These are phyloP conservation scores for Populus hybrid DNA, from an alignment of 441 rosid genomes.

Conservation along the genomic window DNA sequence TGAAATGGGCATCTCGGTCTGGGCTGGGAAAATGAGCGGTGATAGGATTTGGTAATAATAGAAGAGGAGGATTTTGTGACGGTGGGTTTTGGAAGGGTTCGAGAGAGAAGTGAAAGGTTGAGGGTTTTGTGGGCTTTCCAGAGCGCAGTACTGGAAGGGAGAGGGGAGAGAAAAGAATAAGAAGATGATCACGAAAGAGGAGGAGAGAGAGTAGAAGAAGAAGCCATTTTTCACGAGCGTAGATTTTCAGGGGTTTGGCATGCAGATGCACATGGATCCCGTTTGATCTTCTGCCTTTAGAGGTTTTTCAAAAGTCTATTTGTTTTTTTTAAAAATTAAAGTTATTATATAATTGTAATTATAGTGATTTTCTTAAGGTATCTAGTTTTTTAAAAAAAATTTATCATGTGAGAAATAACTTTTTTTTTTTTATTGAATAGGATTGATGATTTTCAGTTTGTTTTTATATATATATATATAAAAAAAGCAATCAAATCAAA, in stretches of 20 bases:
- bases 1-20: constrained; percentile 36
- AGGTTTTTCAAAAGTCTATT: no score
- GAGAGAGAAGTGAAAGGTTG: constrained; percentile 27
- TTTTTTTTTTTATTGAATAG: no score
- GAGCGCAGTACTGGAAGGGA: constrained; percentile 7
- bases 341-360: no score
- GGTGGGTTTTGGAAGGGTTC: constrained; percentile 22
- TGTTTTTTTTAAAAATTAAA: no score
- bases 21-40: constrained; percentile 7
- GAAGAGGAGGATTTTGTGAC: not conserved
- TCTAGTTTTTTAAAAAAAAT: no score
- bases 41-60: not conserved
- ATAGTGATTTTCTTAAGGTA: no score
- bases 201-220: constrained; percentile 16
- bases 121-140: constrained; percentile 15
- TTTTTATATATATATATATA: no score
- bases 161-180: constrained; percentile 15
- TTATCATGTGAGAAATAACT: no score
- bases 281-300: no score
- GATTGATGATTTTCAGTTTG: no score
- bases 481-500: no score
- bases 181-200: constrained; percentile 21
- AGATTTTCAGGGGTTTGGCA: constrained; percentile 40
- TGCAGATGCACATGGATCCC: constrained; percentile 22
- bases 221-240: constrained; percentile 33